Base-by-base conservation (phyloP, 768 basidiomycete species). In the Macrocybe gigantea region DNA sequence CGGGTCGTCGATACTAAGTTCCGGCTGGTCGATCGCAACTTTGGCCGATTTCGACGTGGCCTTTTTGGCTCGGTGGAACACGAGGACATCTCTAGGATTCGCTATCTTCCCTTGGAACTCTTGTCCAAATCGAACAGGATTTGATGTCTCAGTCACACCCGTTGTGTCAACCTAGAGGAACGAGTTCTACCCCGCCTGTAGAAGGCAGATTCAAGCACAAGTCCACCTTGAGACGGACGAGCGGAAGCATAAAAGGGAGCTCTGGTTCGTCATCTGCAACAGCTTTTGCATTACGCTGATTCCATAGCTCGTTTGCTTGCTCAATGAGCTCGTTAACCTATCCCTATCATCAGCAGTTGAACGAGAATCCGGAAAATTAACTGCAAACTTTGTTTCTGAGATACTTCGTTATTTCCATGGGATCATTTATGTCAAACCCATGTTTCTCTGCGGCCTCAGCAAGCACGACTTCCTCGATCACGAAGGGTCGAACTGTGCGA, bases 41-140 rank as follows among this genome's bases (percentile, higher is more conserved):
- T 88, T 89, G 29, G 64, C 66, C 5, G 65, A 56, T 22, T 74
- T 69, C 48, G 72, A 56, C 0, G 75, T 69, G 29, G 72, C 54
- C 57, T 83, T 84, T 65, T 90, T 92, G 37, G 85, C 75, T 14
- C 91, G 84, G 62, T 92, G 85, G 68, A 96, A 98, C 33, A 90
- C 79, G 30, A 99, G 79, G 15, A 96, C 79, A 61, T 98, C 95
- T 29, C 92, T 79, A 11, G 96, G 95, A 61, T 99, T 99, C 8
- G 96, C 96, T 33, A 98, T 78, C 14, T 78, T 78, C 1, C 90
- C 91, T 54, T 84, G 79, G 64, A 97, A 97, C 62, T 95, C 90
- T 62, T 95, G 93, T 1, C 96, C 95, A 62, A 99, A 96, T 7
- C 96, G 86, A 44, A 95, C 86, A 15, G 95, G 94, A 63, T 99